These are phyloP conservation scores for Xylaria sp. DNA, from an alignment of 2,329 filamentous ascomycete genomes.

Conservation along the genomic window DNA sequence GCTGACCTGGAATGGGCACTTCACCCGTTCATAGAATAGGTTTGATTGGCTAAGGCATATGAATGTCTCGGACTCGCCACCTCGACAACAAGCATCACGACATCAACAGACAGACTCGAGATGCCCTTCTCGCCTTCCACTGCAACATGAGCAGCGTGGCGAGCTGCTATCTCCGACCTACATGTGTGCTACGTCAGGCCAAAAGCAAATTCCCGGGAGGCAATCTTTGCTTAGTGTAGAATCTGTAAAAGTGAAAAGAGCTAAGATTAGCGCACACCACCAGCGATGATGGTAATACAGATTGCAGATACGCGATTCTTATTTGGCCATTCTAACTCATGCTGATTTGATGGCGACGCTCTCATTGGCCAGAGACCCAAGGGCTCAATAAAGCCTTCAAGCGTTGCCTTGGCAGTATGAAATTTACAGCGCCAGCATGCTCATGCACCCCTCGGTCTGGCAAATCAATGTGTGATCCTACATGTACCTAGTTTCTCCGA, in stretches of 20 bases:
- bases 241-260: neutral
- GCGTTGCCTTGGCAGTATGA: slow-evolving; percentile 29
- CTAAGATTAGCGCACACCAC: slow-evolving; percentile 11
- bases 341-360: slow-evolving; percentile 7
- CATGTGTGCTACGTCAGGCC: slow-evolving; percentile 6
- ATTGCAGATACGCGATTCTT: slow-evolving; percentile 27
- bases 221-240: slow-evolving; percentile 16
- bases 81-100: slow-evolving; percentile 20
- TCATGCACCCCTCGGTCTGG: slow-evolving; percentile 19
- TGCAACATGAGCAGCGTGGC: neutral
- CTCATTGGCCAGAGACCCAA: slow-evolving; percentile 24
- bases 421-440: slow-evolving; percentile 26
- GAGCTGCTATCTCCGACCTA: neutral
- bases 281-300: slow-evolving; percentile 11
- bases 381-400: slow-evolving; percentile 14
- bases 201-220: neutral
- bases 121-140: slow-evolving; percentile 9
- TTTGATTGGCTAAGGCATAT: slow-evolving; percentile 31
- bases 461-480: slow-evolving; percentile 12
- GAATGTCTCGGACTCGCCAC: slow-evolving; percentile 40
- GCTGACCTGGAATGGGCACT: slow-evolving; percentile 13
- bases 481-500: slow-evolving; percentile 13
- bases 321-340: slow-evolving; percentile 32
- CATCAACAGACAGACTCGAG: slow-evolving; percentile 16
- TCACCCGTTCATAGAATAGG: slow-evolving; percentile 3